Evolutionary conservation across 257 asterid species (phyloP), one percentile per base, ranked within the genome.

Genomic region (Cordia subcordata): DNA sequence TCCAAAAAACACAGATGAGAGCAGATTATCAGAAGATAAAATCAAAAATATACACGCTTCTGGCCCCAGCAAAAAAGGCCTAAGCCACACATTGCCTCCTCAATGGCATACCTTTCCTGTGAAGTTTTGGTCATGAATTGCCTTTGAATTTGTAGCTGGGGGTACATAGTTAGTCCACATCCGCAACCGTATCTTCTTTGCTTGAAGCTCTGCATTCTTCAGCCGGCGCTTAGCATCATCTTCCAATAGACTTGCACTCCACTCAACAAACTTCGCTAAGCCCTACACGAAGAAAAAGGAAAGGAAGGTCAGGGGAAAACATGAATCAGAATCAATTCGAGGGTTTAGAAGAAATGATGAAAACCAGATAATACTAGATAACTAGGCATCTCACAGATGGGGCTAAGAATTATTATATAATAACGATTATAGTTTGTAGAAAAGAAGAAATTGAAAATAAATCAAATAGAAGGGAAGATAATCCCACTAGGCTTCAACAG

Each of bases 101-200:
- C 51, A 52, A 44, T 42, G 50, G 66, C 67, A 61, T 60, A 89
- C 99, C 79, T 86, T 93, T 77, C 99, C 99, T 0, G 87, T 80
- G 71, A 93, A 93, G 72, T 89, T 89, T 75, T 93, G 96, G 73
- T 89, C 92, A 75, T 86, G 96, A 73, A 93, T 93, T 65, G 95
- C 96, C 85, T 88, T 89, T 15, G 97, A 93, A 79, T 84, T 86
- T 39, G 96, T 71, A 1, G 80, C 84, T 32, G 97, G 96, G 51
- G 94, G 91, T 18, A 84, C 86, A 64, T 88, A 93, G 69, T 93
- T 86, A 15, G 97, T 86, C 96, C 97, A 86, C 65, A 79, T 76
- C 76, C 79, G 81, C 57, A 92, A 62, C 17, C 96, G 83, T 8
- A 77, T 12, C 82, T 92, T 92, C 75, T 92, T 92, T 35, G 95